Percentiles rank a stretch among this genome's conserved stretches.
Evolutionary conservation across 192 early-diverging fungal genomes (phyloP).

Genomic region (Linnemannia elongata): DNA sequence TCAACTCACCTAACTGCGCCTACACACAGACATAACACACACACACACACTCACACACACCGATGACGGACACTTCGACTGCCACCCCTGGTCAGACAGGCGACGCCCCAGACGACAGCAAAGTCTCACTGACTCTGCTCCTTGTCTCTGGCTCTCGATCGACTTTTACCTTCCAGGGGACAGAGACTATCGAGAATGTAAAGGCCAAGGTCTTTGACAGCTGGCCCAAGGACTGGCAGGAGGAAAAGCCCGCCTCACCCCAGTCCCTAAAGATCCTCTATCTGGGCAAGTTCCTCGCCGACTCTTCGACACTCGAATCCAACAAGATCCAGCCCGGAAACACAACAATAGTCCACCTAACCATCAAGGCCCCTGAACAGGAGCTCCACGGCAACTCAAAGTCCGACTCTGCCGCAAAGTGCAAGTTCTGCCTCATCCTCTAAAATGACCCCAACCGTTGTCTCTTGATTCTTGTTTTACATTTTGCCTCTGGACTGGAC

Average conservation of each 20-base stretch:
- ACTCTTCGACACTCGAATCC: constrained; percentile 57
- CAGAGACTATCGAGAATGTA: constrained; percentile 56
- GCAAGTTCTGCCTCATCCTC: constrained; percentile 54
- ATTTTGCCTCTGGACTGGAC: background rate
- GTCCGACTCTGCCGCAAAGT: constrained; percentile 55
- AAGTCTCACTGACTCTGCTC: constrained; percentile 55
- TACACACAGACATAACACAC: background rate
- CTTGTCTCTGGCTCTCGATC: constrained; percentile 59
- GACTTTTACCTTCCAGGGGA: constrained; percentile 54
- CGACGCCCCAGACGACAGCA: constrained; percentile 13
- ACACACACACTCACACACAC: background rate
- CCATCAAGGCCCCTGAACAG: constrained; percentile 56
- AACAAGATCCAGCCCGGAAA: constrained; percentile 61
- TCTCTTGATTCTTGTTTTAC: background rate
- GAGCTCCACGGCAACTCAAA: constrained; percentile 47
- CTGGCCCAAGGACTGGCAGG: constrained; percentile 65
- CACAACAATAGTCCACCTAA: constrained; percentile 61
- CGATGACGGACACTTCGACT: background rate
- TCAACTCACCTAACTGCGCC: background rate
- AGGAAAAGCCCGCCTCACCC: constrained; percentile 56
- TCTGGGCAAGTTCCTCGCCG: constrained; percentile 61
- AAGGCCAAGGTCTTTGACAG: constrained; percentile 56
- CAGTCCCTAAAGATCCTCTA: constrained; percentile 62
- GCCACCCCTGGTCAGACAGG: background rate
- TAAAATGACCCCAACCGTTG: background rate